phyloP scores from a whole-genome alignment of 768 basidiomycete species.

The Strobilomyces confusus region DNA sequence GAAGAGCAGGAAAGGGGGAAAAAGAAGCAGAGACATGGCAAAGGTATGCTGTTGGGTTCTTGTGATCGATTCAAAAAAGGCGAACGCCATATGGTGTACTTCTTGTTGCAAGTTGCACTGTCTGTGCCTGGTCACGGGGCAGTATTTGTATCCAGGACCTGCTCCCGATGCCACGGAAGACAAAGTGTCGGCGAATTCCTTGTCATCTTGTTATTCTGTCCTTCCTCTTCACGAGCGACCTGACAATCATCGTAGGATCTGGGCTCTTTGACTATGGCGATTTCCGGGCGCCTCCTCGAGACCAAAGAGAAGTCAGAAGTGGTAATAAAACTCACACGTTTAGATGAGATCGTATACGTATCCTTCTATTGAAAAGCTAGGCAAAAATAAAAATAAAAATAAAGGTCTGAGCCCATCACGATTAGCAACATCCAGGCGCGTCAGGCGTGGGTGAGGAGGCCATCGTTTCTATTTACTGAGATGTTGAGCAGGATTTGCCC shows the following conservation, averaged over 20 bases:
- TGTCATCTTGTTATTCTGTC: neutral
- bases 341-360: constrained; percentile 36
- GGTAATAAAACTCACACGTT: constrained; percentile 73
- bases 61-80: neutral
- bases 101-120: constrained; percentile 4
- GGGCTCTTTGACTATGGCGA: constrained; percentile 44
- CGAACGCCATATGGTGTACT: neutral
- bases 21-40: constrained; percentile 51
- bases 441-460: constrained; percentile 6
- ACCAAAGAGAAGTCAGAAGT: constrained; percentile 59
- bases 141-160: neutral
- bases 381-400: too few relatives aligned
- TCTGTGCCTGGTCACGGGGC: constrained; percentile 4
- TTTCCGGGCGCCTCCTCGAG: constrained; percentile 64
- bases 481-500: constrained; percentile 24
- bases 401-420: neutral
- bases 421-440: constrained; percentile 5
- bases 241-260: constrained; percentile 29
- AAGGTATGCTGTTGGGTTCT: constrained; percentile 25
- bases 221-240: neutral
- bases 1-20: constrained; percentile 36
- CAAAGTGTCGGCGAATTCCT: constrained; percentile 4
- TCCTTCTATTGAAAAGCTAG: constrained; percentile 5
- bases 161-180: neutral
- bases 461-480: constrained; percentile 12